phyloP scores from a whole-genome alignment of 257 asterid species.

The Solanum gandarillasii region DNA sequence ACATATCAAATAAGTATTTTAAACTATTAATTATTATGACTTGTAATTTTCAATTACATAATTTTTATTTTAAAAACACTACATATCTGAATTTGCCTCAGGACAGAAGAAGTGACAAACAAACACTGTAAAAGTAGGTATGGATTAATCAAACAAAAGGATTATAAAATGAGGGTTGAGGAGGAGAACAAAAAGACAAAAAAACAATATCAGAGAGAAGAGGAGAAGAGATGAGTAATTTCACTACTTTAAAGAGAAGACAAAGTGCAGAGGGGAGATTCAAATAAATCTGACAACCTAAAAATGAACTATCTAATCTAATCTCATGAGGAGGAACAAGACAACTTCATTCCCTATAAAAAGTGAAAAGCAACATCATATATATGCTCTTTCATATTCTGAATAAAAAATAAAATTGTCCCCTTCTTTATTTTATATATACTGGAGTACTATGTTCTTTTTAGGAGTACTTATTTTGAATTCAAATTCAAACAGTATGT shows the following conservation, averaged over 20 bases:
- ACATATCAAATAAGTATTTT: background rate
- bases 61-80: too few species aligned
- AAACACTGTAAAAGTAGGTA: background rate
- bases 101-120: background rate
- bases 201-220: background rate
- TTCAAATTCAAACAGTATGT: too few species aligned
- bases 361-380: background rate
- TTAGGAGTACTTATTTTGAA: background rate
- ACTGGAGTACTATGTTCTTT: background rate
- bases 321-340: background rate
- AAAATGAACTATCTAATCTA: background rate
- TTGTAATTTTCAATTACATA: too few species aligned
- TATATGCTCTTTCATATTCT: background rate
- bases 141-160: background rate
- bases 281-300: background rate
- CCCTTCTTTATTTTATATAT: background rate
- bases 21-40: background rate
- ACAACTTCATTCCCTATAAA: background rate
- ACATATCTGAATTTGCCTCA: too few species aligned
- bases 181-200: background rate
- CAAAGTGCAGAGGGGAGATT: background rate
- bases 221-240: background rate
- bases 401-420: background rate
- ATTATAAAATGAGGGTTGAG: background rate
- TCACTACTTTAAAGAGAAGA: background rate